phyloP scores from a whole-genome alignment of 495 filamentous ascomycete species.

The Aspergillus indologenus region DNA sequence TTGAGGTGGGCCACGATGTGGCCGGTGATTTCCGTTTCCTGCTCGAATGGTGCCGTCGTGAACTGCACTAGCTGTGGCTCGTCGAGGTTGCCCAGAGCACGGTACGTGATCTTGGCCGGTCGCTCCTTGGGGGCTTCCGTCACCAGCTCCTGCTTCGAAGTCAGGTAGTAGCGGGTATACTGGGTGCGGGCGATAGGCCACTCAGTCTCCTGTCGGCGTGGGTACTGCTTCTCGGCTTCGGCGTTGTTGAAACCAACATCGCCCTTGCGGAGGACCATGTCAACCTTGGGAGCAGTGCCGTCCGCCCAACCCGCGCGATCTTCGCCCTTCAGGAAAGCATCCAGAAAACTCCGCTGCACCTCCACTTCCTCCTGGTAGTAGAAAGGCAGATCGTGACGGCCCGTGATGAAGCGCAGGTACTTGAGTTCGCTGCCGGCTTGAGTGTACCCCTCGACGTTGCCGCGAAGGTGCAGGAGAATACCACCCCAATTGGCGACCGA shows the following conservation, averaged over 20 bases:
- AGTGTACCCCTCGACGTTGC: slow-evolving; percentile 62
- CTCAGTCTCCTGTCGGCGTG: slow-evolving; percentile 50
- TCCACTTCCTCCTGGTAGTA: slow-evolving; percentile 65
- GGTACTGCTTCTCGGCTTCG: slow-evolving; percentile 48
- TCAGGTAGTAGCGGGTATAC: slow-evolving; percentile 57
- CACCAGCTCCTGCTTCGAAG: slow-evolving; percentile 33
- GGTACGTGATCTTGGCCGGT: slow-evolving; percentile 46
- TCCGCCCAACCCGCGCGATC: slow-evolving; percentile 57
- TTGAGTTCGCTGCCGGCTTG: slow-evolving; percentile 59
- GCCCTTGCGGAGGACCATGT: slow-evolving; percentile 57
- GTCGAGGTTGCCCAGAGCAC: slow-evolving; percentile 51
- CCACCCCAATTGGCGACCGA: slow-evolving; percentile 66
- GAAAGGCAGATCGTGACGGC: slow-evolving; percentile 68
- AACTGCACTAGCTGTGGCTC: slow-evolving; percentile 50
- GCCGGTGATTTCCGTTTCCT: slow-evolving; percentile 64
- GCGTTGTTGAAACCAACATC: slow-evolving; percentile 62
- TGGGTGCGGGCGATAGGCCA: slow-evolving; percentile 63
- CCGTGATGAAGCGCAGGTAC: slow-evolving; percentile 64
- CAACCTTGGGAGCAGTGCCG: slow-evolving; percentile 56
- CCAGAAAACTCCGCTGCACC: slow-evolving; percentile 61
- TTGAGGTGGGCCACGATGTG: slow-evolving; percentile 61
- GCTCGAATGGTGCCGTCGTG: slow-evolving; percentile 48
- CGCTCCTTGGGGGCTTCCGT: slow-evolving; percentile 8
- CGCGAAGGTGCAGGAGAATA: slow-evolving; percentile 59
- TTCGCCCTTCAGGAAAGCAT: slow-evolving; percentile 64